phyloP scores from a whole-genome alignment of 768 basidiomycete species.

The Amanita subjunquillea region DNA sequence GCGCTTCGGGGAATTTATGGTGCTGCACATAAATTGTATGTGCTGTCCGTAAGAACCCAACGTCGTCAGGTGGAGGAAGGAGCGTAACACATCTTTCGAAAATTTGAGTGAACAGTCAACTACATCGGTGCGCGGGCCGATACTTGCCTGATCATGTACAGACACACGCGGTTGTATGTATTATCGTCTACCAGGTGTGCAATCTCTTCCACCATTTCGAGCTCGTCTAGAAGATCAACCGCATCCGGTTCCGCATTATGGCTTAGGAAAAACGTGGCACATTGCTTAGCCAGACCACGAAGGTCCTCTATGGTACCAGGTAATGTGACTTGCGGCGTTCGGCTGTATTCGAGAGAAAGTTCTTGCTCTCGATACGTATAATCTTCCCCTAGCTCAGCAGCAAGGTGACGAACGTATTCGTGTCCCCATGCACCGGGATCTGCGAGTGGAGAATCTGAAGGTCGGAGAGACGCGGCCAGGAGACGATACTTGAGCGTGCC shows the following conservation, averaged over 20 bases:
- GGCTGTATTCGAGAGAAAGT: conserved; percentile 17
- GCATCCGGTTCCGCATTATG: conserved; percentile 99
- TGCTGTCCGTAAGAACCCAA: conserved; percentile 79
- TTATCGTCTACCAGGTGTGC: conserved; percentile 74
- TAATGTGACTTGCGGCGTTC: conserved; percentile 20
- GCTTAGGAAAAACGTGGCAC: conserved; percentile 79
- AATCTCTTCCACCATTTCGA: conserved; percentile 82
- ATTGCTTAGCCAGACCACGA: conserved; percentile 65
- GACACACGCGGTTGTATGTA: conserved; percentile 82
- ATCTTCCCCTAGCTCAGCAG: conserved; percentile 94
- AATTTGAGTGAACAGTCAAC: conserved; percentile 3
- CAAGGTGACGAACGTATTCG: conserved; percentile 95
- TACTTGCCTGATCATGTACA: conserved; percentile 87
- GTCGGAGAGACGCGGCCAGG: conserved; percentile 61
- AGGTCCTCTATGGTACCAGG: conserved; percentile 68
- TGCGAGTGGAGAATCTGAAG: conserved; percentile 54
- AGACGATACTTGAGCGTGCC: conserved; percentile 93
- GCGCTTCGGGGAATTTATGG: conserved; percentile 83
- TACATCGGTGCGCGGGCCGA: not conserved
- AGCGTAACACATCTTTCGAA: conserved; percentile 68
- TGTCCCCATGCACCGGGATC: conserved; percentile 98
- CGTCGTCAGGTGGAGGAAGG: conserved; percentile 87
- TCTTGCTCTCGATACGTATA: conserved; percentile 63
- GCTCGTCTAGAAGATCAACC: conserved; percentile 87
- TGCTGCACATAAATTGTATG: conserved; percentile 84